These are phyloP conservation scores for Allium cepa DNA, from an alignment of 106 monocot species.

Conservation along the genomic window DNA sequence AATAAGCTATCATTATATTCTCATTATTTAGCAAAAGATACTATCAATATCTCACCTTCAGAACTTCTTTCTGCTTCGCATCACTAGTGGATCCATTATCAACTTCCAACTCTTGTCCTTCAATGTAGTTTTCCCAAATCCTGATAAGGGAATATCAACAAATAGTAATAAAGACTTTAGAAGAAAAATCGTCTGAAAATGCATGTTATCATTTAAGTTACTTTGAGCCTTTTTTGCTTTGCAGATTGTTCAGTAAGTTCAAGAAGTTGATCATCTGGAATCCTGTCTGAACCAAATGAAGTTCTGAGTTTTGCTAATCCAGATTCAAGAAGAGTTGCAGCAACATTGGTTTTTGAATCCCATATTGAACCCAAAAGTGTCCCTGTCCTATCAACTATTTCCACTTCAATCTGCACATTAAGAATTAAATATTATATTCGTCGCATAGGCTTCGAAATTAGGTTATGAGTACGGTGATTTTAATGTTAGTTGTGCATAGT, in stretches of 20 bases:
- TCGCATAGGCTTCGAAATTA: too few species aligned
- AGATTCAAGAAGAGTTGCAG: slow-evolving; percentile 63
- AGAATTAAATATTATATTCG: too few species aligned
- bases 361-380: slow-evolving; percentile 91
- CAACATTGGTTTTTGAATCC: slow-evolving; percentile 74
- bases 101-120: slow-evolving; percentile 54
- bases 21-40: background rate
- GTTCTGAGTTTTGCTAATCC: slow-evolving; percentile 81
- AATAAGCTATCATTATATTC: background rate
- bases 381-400: slow-evolving; percentile 76
- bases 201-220: slow-evolving; percentile 4
- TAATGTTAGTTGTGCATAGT: too few species aligned
- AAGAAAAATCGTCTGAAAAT: background rate
- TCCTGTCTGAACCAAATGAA: slow-evolving; percentile 75
- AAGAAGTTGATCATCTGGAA: slow-evolving; percentile 77
- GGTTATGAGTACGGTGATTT: too few species aligned
- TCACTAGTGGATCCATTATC: slow-evolving; percentile 52
- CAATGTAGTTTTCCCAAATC: slow-evolving; percentile 95
- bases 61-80: too few species aligned
- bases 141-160: slow-evolving; percentile 8
- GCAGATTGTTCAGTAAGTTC: slow-evolving; percentile 73
- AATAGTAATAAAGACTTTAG: background rate
- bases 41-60: slow-evolving; percentile 80
- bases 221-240: slow-evolving; percentile 78
- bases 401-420: slow-evolving; percentile 67